A percentile compares a stretch with the other conserved stretches of the same genome.
Evolutionary conservation across 306 rosid species (phyloP).

Genomic region (Biancaea sappan): DNA sequence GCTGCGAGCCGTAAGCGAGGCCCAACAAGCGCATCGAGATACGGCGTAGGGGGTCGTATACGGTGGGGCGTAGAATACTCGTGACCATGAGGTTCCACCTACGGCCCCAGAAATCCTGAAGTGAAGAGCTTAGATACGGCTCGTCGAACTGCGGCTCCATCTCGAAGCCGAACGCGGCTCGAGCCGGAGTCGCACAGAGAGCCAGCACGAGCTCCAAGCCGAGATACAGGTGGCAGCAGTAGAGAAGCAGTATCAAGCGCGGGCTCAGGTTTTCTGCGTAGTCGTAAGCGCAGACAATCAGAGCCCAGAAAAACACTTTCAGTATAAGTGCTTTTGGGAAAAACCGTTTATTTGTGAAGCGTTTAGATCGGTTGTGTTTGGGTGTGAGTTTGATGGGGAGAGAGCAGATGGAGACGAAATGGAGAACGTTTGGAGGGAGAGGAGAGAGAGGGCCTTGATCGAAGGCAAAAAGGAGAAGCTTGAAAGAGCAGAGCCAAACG

Average conservation of each 20-base stretch:
- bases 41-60: slow-evolving; percentile 41
- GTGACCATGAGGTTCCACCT: slow-evolving; percentile 87
- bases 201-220: slow-evolving; percentile 51
- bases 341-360: too few relatives aligned
- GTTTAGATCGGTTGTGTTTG: too few relatives aligned
- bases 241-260: slow-evolving; percentile 32
- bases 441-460: slow-evolving; percentile 56
- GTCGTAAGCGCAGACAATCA: slow-evolving; percentile 34
- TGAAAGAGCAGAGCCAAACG: slow-evolving; percentile 50
- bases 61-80: slow-evolving; percentile 47
- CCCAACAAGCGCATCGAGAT: neutral
- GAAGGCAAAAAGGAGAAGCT: slow-evolving; percentile 53
- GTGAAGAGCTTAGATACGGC: slow-evolving; percentile 64
- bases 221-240: slow-evolving; percentile 56
- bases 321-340: neutral
- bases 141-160: slow-evolving; percentile 70
- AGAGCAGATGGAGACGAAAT: slow-evolving; percentile 60
- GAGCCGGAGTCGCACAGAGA: slow-evolving; percentile 41
- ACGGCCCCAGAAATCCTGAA: slow-evolving; percentile 86
- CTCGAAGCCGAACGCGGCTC: slow-evolving; percentile 41
- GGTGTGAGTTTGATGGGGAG: slow-evolving; percentile 61
- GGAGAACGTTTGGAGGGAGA: slow-evolving; percentile 41
- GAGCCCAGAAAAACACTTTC: slow-evolving; percentile 42
- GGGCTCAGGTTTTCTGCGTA: slow-evolving; percentile 44
- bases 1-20: neutral